A percentile compares a stretch with the other conserved stretches of the same genome.
phyloP scores from a whole-genome alignment of 768 basidiomycete genomes.

The Aureoboletus auriporus region DNA sequence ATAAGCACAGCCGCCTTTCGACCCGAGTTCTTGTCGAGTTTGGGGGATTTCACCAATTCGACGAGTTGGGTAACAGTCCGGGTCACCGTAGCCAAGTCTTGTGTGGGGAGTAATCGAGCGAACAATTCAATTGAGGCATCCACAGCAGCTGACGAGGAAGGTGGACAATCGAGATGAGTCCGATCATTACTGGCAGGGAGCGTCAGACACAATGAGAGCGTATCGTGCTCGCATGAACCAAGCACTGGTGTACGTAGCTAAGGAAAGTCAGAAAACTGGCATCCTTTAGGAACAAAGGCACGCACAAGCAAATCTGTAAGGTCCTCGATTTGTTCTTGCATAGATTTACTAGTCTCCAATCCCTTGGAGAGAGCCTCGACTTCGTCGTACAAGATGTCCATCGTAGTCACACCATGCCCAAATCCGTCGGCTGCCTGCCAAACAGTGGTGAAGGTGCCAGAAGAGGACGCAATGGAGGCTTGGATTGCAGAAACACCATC shows the following conservation, averaged over 20 bases:
- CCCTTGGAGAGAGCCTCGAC: conserved; percentile 22
- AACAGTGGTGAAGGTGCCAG: conserved; percentile 77
- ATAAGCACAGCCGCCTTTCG: conserved; percentile 79
- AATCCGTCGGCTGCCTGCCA: conserved; percentile 90
- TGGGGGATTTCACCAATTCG: conserved; percentile 66
- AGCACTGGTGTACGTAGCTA: conserved; percentile 65
- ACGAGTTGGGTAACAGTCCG: conserved; percentile 56
- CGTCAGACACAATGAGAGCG: conserved; percentile 63
- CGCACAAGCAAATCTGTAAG: conserved; percentile 75
- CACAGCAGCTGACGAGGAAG: conserved; percentile 77
- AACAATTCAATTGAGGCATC: conserved; percentile 90
- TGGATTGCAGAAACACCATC: conserved; percentile 83
- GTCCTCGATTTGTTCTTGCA: conserved; percentile 77
- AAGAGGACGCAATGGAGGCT: conserved; percentile 84
- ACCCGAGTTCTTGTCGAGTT: conserved; percentile 83
- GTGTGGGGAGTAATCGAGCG: conserved; percentile 69
- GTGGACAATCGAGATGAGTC: conserved; percentile 56
- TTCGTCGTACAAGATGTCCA: conserved; percentile 49
- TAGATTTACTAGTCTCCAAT: conserved; percentile 40
- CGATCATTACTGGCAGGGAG: conserved; percentile 42
- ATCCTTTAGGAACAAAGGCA: background rate
- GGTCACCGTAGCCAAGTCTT: conserved; percentile 58
- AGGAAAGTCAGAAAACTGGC: conserved; percentile 1
- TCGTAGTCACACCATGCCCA: conserved; percentile 83
- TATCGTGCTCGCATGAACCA: conserved; percentile 84